phyloP scores from a whole-genome alignment of 768 basidiomycete genomes.

The Porpolomopsis calyptriformis region DNA sequence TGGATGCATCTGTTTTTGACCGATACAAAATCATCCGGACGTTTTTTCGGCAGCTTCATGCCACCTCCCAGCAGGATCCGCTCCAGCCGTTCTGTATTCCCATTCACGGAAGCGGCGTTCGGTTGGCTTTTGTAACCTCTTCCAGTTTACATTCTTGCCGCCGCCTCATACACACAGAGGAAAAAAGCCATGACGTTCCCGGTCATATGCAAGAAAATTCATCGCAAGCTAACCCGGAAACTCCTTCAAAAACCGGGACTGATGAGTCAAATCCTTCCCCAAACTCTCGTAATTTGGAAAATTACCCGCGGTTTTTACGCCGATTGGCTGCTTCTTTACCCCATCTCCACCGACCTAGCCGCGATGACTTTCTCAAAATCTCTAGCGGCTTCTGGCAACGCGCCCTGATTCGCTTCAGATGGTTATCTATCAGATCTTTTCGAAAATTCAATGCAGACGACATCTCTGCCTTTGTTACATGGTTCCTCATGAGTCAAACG shows the following conservation, averaged over 20 bases:
- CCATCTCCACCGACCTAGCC: conserved; percentile 67
- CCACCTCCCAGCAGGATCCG: neutral
- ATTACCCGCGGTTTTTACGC: conserved; percentile 74
- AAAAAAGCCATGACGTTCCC: neutral
- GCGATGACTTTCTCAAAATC: conserved; percentile 80
- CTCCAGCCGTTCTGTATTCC: neutral
- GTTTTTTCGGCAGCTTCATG: conserved; percentile 36
- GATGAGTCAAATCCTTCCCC: neutral
- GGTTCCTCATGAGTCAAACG: conserved; percentile 93
- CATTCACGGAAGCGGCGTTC: neutral
- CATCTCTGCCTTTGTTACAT: conserved; percentile 90
- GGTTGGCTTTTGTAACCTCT: neutral
- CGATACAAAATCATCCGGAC: conserved; percentile 48
- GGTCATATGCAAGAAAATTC: neutral
- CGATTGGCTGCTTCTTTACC: conserved; percentile 72
- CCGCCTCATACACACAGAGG: neutral
- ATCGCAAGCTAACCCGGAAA: neutral
- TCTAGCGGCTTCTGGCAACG: conserved; percentile 89
- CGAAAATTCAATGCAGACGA: conserved; percentile 94
- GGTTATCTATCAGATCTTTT: conserved; percentile 94
- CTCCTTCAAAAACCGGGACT: neutral
- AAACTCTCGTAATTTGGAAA: conserved; percentile 38
- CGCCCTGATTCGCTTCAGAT: conserved; percentile 84
- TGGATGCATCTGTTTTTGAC: conserved; percentile 29
- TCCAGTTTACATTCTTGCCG: neutral